Conservation (phyloP, 192 early-diverging fungal species). For the Podila verticillata region DNA sequence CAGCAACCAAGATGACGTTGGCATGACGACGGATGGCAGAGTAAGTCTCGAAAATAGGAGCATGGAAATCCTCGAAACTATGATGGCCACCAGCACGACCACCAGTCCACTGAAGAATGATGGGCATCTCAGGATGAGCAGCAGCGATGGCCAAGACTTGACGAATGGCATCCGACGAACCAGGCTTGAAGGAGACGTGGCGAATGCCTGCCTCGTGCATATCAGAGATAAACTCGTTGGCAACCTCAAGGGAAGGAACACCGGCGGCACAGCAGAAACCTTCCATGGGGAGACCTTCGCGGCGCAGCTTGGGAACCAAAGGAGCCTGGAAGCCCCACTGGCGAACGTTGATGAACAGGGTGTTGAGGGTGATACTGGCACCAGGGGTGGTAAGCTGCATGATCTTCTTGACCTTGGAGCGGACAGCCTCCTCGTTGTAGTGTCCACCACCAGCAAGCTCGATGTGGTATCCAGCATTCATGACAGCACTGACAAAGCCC, state of each 20-base stretch:
- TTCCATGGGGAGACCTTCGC: slow-evolving; percentile 87
- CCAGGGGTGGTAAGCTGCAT: slow-evolving; percentile 77
- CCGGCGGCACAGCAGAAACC: slow-evolving; percentile 94
- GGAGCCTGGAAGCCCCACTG: slow-evolving; percentile 96
- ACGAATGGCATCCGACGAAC: slow-evolving; percentile 79
- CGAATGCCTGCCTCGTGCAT: slow-evolving; percentile 79
- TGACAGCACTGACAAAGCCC: slow-evolving; percentile 83
- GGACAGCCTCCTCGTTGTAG: slow-evolving; percentile 76
- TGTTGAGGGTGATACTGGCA: slow-evolving; percentile 91
- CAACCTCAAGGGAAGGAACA: slow-evolving; percentile 88
- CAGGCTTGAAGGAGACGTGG: slow-evolving; percentile 90
- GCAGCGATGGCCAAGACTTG: slow-evolving; percentile 87
- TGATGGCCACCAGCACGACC: slow-evolving; percentile 97
- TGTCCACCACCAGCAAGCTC: slow-evolving; percentile 95
- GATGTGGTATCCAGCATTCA: slow-evolving; percentile 90
- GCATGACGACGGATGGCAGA: slow-evolving; percentile 80
- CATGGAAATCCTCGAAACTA: slow-evolving; percentile 95
- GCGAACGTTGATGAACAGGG: slow-evolving; percentile 88
- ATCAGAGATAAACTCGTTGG: slow-evolving; percentile 79
- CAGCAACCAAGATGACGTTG: slow-evolving; percentile 90
- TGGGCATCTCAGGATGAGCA: slow-evolving; percentile 81
- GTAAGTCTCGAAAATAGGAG: slow-evolving; percentile 88
- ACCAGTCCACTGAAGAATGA: slow-evolving; percentile 97
- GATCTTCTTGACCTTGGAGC: slow-evolving; percentile 76
- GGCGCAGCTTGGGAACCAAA: slow-evolving; percentile 77